Evolutionary conservation across 2,329 filamentous ascomycete genomes (phyloP), one percentile per base, ranked within the genome.

Genomic region (Hirsutella minnesotensis): DNA sequence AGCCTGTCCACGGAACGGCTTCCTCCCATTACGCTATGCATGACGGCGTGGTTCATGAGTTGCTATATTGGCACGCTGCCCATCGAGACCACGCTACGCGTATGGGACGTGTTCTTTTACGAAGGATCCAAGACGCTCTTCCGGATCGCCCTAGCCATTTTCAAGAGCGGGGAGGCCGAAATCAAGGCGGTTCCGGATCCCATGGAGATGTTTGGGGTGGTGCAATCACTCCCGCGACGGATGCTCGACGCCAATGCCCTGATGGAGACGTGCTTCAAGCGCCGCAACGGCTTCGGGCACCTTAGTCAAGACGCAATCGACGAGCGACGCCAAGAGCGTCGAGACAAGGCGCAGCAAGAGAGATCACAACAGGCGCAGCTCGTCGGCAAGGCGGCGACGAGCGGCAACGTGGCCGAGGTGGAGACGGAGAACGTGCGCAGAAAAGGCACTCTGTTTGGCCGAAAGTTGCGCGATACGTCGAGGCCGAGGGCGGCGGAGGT

Each of bases 41-140:
- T 92, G 62, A 95, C 89, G 9, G 86, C 89, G 4, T 96, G 90
- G 90, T 94, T 96, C 62, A 95, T 96, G 90, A 94, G 86, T 39
- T 85, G 92, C 53, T 95, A 92, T 61, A 92, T 95, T 47, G 88
- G 89, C 42, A 94, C 86, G 0, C 68, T 96, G 16, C 90, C 90
- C 2, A 88, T 94, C 47, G 90, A 96, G 64, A 87, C 83, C 16
- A 90, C 89, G 0, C 73, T 95, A 16, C 83, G 90, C 8, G 86
- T 95, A 1, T 96, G 90, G 90, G 90, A 96, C 53, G 79, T 87
- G 1, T 89, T 96, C 57, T 94, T 95, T 60, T 95, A 94, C 61
- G 90, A 96, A 62, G 90, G 90, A 3, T 88, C 84, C 39, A 94
- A 92, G 60, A 95, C 88, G 0, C 75, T 96, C 7, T 96, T 95